A percentile compares a stretch with the other conserved stretches of the same genome.
Conservation (phyloP, 768 basidiomycete genomes). For the Mycena galericulata region DNA sequence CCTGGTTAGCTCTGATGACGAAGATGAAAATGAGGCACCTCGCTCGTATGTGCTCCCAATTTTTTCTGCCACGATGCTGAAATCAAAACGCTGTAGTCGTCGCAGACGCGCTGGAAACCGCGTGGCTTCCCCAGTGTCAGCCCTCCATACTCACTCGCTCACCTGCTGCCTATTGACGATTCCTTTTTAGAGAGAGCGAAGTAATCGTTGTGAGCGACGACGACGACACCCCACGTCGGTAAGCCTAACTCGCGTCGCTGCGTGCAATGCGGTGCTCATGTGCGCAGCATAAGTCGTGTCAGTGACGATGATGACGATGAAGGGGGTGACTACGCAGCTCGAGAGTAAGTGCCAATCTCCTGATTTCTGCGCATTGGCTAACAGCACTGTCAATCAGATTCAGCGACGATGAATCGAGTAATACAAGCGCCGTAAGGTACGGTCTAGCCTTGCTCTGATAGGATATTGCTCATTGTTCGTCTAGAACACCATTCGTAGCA, state of each 20-base stretch:
- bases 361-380: background rate
- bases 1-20: slow-evolving; percentile 24
- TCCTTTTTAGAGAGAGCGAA: background rate
- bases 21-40: background rate
- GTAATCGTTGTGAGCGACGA: slow-evolving; percentile 24
- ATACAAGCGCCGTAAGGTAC: background rate
- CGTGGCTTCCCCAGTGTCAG: slow-evolving; percentile 9
- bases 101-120: background rate
- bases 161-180: background rate
- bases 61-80: background rate
- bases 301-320: background rate
- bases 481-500: background rate
- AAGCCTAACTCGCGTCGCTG: background rate
- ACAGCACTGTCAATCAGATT: background rate
- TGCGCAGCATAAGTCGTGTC: background rate
- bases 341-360: background rate
- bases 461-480: background rate
- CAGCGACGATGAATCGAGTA: slow-evolving; percentile 7
- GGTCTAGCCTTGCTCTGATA: background rate
- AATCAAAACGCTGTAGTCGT: background rate
- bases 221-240: background rate
- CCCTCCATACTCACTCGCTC: background rate
- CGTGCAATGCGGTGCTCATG: background rate
- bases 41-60: slow-evolving; percentile 2
- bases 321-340: background rate